Percentiles rank a stretch among this genome's conserved stretches.
These are phyloP conservation scores for Chloromonas sp. DNA, from an alignment of 163 green algal genomes.

Conservation along the genomic window DNA sequence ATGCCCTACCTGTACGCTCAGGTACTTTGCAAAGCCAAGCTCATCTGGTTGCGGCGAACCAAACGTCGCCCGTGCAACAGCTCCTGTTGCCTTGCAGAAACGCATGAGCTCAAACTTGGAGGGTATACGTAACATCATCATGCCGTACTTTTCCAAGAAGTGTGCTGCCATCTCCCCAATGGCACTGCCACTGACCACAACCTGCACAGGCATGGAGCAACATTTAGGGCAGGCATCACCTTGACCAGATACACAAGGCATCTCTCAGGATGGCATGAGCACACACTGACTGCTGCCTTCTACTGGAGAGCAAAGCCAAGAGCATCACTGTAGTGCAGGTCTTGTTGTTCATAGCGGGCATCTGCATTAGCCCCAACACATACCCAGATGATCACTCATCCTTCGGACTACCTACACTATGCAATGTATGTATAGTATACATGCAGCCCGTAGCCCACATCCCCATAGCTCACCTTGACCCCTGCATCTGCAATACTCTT, in stretches of 20 bases:
- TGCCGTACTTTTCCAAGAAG: conserved; percentile 90
- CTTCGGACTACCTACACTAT: too few species aligned
- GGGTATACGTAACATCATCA: conserved; percentile 90
- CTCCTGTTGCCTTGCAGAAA: conserved; percentile 88
- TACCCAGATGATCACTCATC: too few species aligned
- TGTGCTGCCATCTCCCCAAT: conserved; percentile 98
- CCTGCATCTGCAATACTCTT: conserved; percentile 71
- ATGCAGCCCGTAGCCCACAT: too few species aligned
- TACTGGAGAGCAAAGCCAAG: too few species aligned
- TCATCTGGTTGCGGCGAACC: conserved; percentile 74
- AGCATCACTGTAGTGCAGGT: too few species aligned
- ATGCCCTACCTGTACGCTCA: conserved; percentile 25
- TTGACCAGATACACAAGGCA: neutral
- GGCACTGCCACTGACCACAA: conserved; percentile 72
- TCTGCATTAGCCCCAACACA: too few species aligned
- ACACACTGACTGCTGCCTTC: neutral
- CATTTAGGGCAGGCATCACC: too few species aligned
- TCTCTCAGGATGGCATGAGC: neutral
- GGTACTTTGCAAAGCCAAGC: conserved; percentile 73
- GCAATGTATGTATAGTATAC: too few species aligned
- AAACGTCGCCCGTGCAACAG: conserved; percentile 57
- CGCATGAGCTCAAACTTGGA: conserved; percentile 97
- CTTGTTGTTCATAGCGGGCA: too few species aligned
- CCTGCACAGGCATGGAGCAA: conserved; percentile 7
- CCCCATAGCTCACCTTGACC: conserved; percentile 32